phyloP scores from a whole-genome alignment of 202 grass and related monocot genomes.

The Musa balbisiana region DNA sequence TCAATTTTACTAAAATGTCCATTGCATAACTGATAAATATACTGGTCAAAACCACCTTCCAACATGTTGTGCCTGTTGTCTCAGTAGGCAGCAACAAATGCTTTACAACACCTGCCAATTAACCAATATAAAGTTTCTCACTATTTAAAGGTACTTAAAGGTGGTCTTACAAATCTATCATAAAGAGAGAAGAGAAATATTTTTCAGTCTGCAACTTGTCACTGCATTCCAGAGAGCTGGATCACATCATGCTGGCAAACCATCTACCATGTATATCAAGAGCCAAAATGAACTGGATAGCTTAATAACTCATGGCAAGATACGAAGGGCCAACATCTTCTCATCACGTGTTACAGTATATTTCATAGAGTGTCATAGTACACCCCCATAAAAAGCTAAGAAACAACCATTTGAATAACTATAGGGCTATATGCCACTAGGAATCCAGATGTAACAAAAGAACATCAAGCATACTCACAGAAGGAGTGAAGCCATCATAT shows the following conservation, averaged over 20 bases:
- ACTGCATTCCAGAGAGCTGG: no score
- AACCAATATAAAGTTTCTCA: neutral
- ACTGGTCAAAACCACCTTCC: neutral
- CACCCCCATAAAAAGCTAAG: no score
- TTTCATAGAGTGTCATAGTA: neutral
- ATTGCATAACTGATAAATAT: no score
- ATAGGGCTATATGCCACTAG: no score
- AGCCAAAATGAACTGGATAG: neutral
- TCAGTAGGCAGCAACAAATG: neutral
- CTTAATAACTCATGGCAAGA: neutral
- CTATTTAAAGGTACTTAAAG: neutral
- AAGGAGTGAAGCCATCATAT: conserved; percentile 85
- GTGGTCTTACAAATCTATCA: neutral
- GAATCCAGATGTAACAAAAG: no score
- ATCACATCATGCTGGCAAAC: neutral
- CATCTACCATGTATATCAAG: neutral
- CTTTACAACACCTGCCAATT: neutral
- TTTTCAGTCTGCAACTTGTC: no score
- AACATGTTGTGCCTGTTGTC: neutral
- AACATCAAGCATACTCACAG: conserved; percentile 40
- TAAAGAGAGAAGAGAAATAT: neutral
- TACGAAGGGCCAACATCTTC: neutral
- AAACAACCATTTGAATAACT: no score
- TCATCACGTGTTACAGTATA: neutral
- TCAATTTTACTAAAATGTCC: neutral